phyloP scores from a whole-genome alignment of 1,284 basidiomycete genomes.

The Ustilago vetiveriae region DNA sequence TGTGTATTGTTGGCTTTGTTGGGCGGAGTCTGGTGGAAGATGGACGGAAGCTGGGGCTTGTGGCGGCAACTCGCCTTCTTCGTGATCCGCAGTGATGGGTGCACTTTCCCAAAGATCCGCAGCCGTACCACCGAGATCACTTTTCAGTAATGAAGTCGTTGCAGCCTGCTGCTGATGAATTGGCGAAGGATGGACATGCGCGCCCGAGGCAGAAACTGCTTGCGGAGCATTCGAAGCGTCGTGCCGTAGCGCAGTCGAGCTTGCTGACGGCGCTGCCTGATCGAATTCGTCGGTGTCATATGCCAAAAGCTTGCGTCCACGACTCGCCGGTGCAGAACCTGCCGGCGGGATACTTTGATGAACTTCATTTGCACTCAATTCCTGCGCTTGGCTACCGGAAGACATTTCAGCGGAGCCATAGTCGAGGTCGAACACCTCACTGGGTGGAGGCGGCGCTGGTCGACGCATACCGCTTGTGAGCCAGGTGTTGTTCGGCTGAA shows the following conservation, averaged over 20 bases:
- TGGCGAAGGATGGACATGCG: constrained; percentile 6
- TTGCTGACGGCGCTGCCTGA: background rate
- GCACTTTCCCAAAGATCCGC: background rate
- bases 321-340: background rate
- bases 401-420: constrained; percentile 31
- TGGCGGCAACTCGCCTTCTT: background rate
- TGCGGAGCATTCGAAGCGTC: constrained; percentile 3
- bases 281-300: constrained; percentile 24
- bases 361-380: constrained; percentile 13
- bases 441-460: constrained; percentile 17
- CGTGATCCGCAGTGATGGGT: background rate
- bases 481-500: background rate
- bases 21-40: constrained; percentile 24
- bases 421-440: constrained; percentile 36
- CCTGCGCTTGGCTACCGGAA: background rate
- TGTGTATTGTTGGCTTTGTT: no score
- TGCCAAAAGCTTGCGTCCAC: constrained; percentile 16
- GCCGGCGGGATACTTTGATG: background rate
- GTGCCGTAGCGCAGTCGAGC: background rate
- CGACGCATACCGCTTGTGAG: constrained; percentile 27
- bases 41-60: constrained; percentile 10
- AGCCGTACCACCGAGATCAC: background rate
- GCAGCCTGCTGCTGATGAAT: background rate
- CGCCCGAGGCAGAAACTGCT: background rate
- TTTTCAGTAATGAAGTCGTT: background rate